phyloP scores from a whole-genome alignment of 345 rosid species.

The Toxicodendron radicans region DNA sequence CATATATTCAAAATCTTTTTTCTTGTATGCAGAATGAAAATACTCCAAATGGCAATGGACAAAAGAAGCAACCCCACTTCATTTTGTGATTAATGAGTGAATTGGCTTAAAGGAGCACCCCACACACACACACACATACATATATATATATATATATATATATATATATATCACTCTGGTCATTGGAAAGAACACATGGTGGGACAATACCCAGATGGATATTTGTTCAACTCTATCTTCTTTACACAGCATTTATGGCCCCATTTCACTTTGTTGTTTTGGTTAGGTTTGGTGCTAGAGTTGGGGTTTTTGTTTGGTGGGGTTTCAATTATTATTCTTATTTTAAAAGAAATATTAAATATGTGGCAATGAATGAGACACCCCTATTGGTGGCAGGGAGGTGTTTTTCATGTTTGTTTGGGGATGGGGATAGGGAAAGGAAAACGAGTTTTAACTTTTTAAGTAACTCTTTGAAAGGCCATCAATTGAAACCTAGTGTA shows the following conservation, averaged over 20 bases:
- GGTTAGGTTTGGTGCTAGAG: background rate
- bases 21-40: background rate
- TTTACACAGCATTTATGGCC: background rate
- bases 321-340: background rate
- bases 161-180: background rate
- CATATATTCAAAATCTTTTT: background rate
- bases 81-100: background rate
- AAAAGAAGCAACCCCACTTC: constrained; percentile 7
- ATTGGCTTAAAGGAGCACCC: constrained; percentile 8
- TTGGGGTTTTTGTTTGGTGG: background rate
- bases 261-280: constrained; percentile 6
- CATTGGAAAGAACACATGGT: constrained; percentile 23
- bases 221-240: background rate
- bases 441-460: background rate
- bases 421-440: no score
- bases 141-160: no score
- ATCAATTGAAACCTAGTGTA: background rate
- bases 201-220: constrained; percentile 26
- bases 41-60: background rate
- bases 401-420: background rate
- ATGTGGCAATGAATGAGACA: background rate
- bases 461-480: background rate
- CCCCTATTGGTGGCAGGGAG: background rate
- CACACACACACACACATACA: no score
- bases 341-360: background rate